Conservation (phyloP, 192 early-diverging fungal species). For the Dissophora ornata region DNA sequence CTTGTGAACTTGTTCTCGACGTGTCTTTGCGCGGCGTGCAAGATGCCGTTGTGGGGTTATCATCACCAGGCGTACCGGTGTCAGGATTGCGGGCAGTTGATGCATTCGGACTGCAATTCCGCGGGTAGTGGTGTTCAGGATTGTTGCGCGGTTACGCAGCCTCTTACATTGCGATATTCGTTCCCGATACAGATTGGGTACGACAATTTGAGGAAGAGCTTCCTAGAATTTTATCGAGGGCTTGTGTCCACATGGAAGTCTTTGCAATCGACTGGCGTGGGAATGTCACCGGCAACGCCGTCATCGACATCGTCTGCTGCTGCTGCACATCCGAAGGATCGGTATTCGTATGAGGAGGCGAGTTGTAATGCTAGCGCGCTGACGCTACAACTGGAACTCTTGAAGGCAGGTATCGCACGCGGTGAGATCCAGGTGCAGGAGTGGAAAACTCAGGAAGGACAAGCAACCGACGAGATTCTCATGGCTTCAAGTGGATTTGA, state of each 20-base stretch:
- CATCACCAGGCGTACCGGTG: constrained; percentile 67
- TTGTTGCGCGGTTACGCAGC: constrained; percentile 4
- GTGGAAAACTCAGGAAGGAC: constrained; percentile 16
- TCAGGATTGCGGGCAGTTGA: constrained; percentile 59
- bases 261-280: constrained; percentile 23
- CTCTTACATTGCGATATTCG: constrained; percentile 21
- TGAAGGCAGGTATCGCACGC: constrained; percentile 29
- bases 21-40: constrained; percentile 61
- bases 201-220: constrained; percentile 45
- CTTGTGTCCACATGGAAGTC: constrained; percentile 36
- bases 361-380: constrained; percentile 41
- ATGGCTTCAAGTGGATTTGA: constrained; percentile 47
- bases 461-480: background rate
- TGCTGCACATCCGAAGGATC: constrained; percentile 19
- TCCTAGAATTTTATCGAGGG: constrained; percentile 37
- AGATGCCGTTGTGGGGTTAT: constrained; percentile 65
- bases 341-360: constrained; percentile 43
- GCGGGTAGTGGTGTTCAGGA: constrained; percentile 4
- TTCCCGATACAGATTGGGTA: constrained; percentile 52
- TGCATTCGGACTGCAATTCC: constrained; percentile 61
- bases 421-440: constrained; percentile 35
- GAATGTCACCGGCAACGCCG: constrained; percentile 49
- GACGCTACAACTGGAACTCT: constrained; percentile 27
- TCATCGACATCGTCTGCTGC: constrained; percentile 55
- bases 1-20: constrained; percentile 66